phyloP scores from a whole-genome alignment of 202 grass and related monocot species.

The Brachypodium distachyon region DNA sequence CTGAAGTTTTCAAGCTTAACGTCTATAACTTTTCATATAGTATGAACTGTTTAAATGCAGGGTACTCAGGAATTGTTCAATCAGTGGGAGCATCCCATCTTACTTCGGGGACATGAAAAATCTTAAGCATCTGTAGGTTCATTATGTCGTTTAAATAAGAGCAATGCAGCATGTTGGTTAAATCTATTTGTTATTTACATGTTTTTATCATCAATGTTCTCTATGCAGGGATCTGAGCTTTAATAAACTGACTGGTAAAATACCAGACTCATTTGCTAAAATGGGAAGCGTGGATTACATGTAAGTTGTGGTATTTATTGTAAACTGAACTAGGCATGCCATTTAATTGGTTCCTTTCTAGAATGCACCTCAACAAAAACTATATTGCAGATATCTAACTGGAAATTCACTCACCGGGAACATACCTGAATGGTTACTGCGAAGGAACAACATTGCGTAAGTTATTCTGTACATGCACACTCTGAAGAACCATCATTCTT shows the following conservation, averaged over 20 bases:
- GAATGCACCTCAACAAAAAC: slow-evolving; percentile 7
- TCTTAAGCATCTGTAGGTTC: slow-evolving; percentile 81
- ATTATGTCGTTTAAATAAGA: not conserved
- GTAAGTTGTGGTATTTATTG: slow-evolving; percentile 45
- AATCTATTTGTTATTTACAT: not conserved
- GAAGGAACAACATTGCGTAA: slow-evolving; percentile 65
- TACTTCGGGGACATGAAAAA: slow-evolving; percentile 61
- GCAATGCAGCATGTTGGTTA: not conserved
- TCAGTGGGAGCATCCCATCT: slow-evolving; percentile 56
- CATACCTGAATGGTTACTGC: slow-evolving; percentile 74
- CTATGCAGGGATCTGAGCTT: slow-evolving; percentile 77
- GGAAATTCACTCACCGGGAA: slow-evolving; percentile 67
- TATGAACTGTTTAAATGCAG: slow-evolving; percentile 24
- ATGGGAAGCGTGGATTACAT: slow-evolving; percentile 61
- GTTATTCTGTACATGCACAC: slow-evolving; percentile 15
- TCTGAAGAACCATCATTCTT: not conserved
- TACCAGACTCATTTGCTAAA: slow-evolving; percentile 53
- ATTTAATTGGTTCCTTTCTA: slow-evolving; percentile 3
- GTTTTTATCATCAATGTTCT: slow-evolving; percentile 27
- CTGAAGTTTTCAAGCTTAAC: not conserved
- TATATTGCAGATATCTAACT: slow-evolving; percentile 55
- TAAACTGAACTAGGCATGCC: not conserved
- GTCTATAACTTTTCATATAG: not conserved
- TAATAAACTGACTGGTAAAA: slow-evolving; percentile 72
- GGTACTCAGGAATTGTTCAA: slow-evolving; percentile 86